Evolutionary conservation across 1,139 yeast genomes (phyloP), one percentile per base, ranked within the genome.

Genomic region (Candida glucosophila): DNA sequence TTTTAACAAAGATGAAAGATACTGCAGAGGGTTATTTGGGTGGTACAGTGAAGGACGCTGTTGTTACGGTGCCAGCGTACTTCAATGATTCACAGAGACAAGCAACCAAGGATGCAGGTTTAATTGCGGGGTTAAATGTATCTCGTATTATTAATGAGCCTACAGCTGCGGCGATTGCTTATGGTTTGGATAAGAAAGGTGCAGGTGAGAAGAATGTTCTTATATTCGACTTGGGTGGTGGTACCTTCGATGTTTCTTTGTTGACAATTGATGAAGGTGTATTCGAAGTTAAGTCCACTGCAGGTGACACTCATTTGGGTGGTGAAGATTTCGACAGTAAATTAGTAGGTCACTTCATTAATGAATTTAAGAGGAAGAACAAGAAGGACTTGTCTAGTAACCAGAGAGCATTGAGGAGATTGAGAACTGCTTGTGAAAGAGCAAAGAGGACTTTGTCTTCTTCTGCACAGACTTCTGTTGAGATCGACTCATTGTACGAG

Each of bases 221-320:
- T 52, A 85, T 86, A 49, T 86, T 85, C 62, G 96, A 86, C 62
- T 72, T 86, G 52, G 96, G 96, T 75, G 96, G 96, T 69, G 96
- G 96, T 73, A 86, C 96, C 49, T 86, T 86, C 60, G 96, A 86
- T 81, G 96, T 86, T 31, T 86, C 96, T 22, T 70, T 86, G 43
- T 71, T 86, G 46, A 78, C 90, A 30, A 86, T 86, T 55, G 94
- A 86, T 59, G 95, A 85, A 40, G 96, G 96, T 73, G 82, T 86
- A 44, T 86, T 86, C 58, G 93, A 86, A 63, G 96, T 86, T 49
- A 83, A 85, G 73, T 88, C 96, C 37, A 86, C 96, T 44, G 95
- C 95, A 33, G 96, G 96, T 79, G 95, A 86, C 66, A 86, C 96
- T 40, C 96, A 86, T 65, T 74, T 86, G 69, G 96, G 96, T 71